These are phyloP conservation scores for Hypoxylon sp. DNA, from an alignment of 2,329 filamentous ascomycete genomes.

Conservation along the genomic window DNA sequence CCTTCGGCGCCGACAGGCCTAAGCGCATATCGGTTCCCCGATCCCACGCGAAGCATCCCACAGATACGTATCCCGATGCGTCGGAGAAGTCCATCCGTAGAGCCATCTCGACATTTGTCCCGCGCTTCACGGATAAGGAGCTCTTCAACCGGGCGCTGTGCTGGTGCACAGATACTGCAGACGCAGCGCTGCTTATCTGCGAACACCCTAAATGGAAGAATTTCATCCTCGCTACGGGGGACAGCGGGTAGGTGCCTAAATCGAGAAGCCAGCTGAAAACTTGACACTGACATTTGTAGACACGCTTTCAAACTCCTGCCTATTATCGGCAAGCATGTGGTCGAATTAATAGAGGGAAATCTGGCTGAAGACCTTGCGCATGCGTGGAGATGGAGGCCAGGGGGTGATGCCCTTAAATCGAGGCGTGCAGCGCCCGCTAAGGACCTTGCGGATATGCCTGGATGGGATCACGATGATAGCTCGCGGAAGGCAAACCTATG, in stretches of 20 bases:
- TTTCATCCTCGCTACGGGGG: conserved; percentile 62
- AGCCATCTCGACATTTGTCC: conserved; percentile 53
- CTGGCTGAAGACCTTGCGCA: conserved; percentile 58
- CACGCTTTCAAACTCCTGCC: conserved; percentile 64
- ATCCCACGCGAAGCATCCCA: conserved; percentile 57
- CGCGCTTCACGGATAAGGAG: conserved; percentile 51
- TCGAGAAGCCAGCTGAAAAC: neutral
- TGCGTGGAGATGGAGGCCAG: conserved; percentile 63
- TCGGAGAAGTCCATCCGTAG: conserved; percentile 53
- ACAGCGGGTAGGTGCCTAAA: conserved; percentile 59
- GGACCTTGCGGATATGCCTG: conserved; percentile 62
- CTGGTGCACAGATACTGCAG: conserved; percentile 57
- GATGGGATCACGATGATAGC: conserved; percentile 56
- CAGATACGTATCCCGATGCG: conserved; percentile 56
- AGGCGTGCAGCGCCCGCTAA: conserved; percentile 59
- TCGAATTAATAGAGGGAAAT: conserved; percentile 61
- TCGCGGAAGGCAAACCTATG: conserved; percentile 14
- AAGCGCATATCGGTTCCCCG: conserved; percentile 55
- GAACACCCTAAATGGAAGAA: conserved; percentile 61
- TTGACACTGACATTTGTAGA: conserved; percentile 46
- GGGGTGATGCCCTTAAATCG: conserved; percentile 62
- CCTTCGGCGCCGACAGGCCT: conserved; percentile 52
- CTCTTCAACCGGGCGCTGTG: conserved; percentile 55
- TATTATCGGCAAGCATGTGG: conserved; percentile 63
- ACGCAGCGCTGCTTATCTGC: conserved; percentile 55